A percentile compares a stretch with the other conserved stretches of the same genome.
Conservation (phyloP, 2,329 filamentous ascomycete genomes). For the Pseudomassariella vexata region DNA sequence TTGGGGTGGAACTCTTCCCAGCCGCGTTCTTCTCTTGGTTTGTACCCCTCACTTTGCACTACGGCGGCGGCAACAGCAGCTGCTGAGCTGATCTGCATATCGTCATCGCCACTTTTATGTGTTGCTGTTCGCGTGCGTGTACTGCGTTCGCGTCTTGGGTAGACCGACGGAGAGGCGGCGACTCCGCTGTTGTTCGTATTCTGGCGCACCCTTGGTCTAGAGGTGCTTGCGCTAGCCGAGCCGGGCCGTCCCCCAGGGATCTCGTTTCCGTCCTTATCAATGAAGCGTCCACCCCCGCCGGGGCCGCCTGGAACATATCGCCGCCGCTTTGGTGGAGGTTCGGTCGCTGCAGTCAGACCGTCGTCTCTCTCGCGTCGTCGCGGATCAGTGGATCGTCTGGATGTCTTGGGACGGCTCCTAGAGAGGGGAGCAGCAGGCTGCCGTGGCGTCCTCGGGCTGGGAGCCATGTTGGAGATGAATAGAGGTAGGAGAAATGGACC, state of each 20-base stretch:
- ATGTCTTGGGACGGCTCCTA: constrained; percentile 13
- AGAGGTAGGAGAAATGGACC: constrained; percentile 6
- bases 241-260: constrained; percentile 38
- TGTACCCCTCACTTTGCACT: constrained; percentile 91
- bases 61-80: constrained; percentile 83
- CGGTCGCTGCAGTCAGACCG: constrained; percentile 35
- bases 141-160: constrained; percentile 51
- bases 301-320: constrained; percentile 83
- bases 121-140: constrained; percentile 50
- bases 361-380: constrained; percentile 26
- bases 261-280: constrained; percentile 65
- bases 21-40: constrained; percentile 89
- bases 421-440: constrained; percentile 16
- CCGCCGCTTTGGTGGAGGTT: constrained; percentile 64
- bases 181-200: constrained; percentile 44
- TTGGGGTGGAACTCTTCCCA: constrained; percentile 98
- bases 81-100: constrained; percentile 76
- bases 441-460: constrained; percentile 25
- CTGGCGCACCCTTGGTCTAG: constrained; percentile 42
- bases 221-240: constrained; percentile 38
- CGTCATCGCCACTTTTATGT: constrained; percentile 43
- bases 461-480: constrained; percentile 18
- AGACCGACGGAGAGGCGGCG: constrained; percentile 37
- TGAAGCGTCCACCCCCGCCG: constrained; percentile 77
- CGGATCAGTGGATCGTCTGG: constrained; percentile 10